These are phyloP conservation scores for Sanghuangporus sanghuang DNA, from an alignment of 1,284 basidiomycete species.

Conservation along the genomic window DNA sequence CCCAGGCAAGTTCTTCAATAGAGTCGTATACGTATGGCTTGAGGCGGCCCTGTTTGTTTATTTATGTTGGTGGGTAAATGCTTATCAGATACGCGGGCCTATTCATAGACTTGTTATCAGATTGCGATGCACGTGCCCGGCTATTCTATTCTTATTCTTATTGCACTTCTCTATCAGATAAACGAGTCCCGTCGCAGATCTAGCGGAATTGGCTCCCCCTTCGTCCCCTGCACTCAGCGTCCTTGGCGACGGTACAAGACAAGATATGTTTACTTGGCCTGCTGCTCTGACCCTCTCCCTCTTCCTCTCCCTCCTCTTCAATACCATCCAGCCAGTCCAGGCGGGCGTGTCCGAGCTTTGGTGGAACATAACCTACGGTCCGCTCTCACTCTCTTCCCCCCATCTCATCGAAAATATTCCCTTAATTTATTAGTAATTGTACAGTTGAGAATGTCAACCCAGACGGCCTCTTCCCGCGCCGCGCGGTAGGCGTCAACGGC, in stretches of 20 bases:
- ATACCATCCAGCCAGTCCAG: constrained; percentile 26
- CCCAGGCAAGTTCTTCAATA: too few relatives aligned
- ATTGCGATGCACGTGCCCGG: neutral
- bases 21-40: too few relatives aligned
- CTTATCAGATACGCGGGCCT: too few relatives aligned
- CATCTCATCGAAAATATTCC: neutral
- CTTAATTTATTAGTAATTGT: neutral
- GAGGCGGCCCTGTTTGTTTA: too few relatives aligned
- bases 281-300: neutral
- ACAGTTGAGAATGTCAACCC: constrained; percentile 57
- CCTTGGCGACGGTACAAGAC: too few relatives aligned
- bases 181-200: neutral
- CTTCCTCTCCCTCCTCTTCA: neutral
- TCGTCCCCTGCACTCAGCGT: too few relatives aligned
- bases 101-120: too few relatives aligned
- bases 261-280: too few relatives aligned
- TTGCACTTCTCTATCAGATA: neutral
- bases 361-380: constrained; percentile 76
- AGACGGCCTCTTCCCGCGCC: constrained; percentile 66
- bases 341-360: constrained; percentile 64
- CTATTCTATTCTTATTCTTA: neutral
- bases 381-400: neutral
- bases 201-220: neutral
- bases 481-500: constrained; percentile 82
- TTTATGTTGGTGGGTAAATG: too few relatives aligned